Conservation (phyloP, 1,284 basidiomycete species). For the Rhodotorula sp. region DNA sequence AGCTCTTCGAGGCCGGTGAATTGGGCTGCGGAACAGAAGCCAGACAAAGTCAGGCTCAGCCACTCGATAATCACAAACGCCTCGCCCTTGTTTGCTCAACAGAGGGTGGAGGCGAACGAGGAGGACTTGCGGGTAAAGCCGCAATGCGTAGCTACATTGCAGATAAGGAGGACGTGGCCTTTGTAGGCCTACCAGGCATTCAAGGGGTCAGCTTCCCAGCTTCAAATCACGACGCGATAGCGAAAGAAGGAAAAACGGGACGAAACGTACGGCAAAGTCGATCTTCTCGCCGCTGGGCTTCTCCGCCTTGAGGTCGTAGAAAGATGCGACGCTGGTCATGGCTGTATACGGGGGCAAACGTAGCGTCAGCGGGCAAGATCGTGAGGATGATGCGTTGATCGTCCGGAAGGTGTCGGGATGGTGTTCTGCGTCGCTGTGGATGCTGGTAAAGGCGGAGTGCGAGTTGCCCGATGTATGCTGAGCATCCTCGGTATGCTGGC, state of each 20-base stretch:
- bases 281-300: conserved; percentile 45
- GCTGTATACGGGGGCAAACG: background rate
- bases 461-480: too few species aligned
- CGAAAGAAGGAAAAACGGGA: too few species aligned
- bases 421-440: background rate
- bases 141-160: conserved; percentile 53
- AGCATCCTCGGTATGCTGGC: too few species aligned
- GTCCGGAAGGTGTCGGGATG: background rate
- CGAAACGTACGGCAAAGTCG: conserved; percentile 21
- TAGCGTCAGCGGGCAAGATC: background rate
- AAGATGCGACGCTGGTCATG: conserved; percentile 40
- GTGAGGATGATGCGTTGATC: background rate
- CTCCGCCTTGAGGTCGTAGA: conserved; percentile 52
- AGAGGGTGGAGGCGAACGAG: too few species aligned
- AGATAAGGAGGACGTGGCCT: conserved; percentile 57
- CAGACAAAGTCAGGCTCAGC: too few species aligned
- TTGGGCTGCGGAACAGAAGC: background rate
- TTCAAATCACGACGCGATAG: background rate
- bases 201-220: background rate
- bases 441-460: too few species aligned
- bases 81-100: too few species aligned
- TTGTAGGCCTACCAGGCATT: conserved; percentile 45
- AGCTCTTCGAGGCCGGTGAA: conserved; percentile 40
- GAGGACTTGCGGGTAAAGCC: background rate
- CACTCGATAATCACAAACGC: too few species aligned